Percentiles rank a stretch among this genome's conserved stretches.
Conservation (phyloP, 2,329 filamentous ascomycete species). For the Elsinoe perseae region DNA sequence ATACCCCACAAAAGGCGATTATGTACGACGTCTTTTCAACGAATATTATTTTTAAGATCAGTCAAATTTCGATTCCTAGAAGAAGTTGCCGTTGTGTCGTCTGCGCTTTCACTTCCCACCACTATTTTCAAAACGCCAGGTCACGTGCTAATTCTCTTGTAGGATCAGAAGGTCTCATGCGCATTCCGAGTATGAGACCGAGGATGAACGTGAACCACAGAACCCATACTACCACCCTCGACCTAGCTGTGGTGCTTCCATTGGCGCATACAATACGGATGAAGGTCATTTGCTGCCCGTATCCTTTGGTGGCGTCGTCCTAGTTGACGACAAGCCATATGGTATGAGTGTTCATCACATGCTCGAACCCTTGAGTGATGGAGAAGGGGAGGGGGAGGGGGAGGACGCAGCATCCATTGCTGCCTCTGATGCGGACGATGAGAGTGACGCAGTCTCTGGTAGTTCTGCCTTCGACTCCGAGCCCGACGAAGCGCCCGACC, state of each 20-base stretch:
- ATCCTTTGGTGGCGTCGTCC: constrained; percentile 78
- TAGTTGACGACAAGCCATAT: constrained; percentile 76
- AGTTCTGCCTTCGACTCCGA: constrained; percentile 38
- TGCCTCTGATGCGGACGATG: constrained; percentile 33
- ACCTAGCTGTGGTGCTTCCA: constrained; percentile 80
- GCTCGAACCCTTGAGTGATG: constrained; percentile 59
- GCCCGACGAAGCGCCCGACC: constrained; percentile 42
- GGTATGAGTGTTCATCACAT: constrained; percentile 98
- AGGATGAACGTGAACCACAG: constrained; percentile 1
- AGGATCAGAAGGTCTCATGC: constrained; percentile 5
- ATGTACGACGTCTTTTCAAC: constrained; percentile 7
- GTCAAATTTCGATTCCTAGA: neutral
- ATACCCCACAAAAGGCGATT: constrained; percentile 16
- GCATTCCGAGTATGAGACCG: constrained; percentile 4
- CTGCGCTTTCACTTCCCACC: neutral
- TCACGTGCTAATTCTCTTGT: constrained; percentile 4
- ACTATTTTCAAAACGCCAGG: neutral
- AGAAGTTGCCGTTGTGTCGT: neutral
- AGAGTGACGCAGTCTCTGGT: constrained; percentile 25
- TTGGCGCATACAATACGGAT: constrained; percentile 73
- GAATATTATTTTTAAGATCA: constrained; percentile 4
- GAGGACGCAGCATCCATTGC: constrained; percentile 42
- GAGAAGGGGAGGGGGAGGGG: constrained; percentile 22
- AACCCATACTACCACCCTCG: constrained; percentile 73
- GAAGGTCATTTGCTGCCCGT: constrained; percentile 82